Conservation (phyloP, 352 stramenopile species). For the Phytophthora pistaciae region DNA sequence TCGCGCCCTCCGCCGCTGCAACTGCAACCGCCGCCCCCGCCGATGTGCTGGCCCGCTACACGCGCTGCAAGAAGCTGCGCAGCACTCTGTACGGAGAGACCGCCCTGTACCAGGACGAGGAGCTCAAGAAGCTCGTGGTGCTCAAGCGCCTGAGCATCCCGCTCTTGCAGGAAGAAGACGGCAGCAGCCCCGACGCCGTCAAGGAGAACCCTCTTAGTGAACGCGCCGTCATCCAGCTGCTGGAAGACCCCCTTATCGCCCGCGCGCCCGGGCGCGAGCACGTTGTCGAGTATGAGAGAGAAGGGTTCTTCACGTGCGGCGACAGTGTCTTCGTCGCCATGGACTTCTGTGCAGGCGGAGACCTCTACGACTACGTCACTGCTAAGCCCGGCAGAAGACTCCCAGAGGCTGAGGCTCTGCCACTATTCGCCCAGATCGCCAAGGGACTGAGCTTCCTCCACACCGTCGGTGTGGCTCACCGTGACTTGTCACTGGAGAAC, state of each 20-base stretch:
- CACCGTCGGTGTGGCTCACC: slow-evolving; percentile 54
- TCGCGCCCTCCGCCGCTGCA: slow-evolving; percentile 10
- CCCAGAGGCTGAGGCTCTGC: slow-evolving; percentile 48
- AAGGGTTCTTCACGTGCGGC: slow-evolving; percentile 51
- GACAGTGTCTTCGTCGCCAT: slow-evolving; percentile 68
- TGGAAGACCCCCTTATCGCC: slow-evolving; percentile 37
- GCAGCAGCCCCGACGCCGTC: slow-evolving; percentile 15
- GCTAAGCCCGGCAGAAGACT: slow-evolving; percentile 38
- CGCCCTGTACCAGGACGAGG: slow-evolving; percentile 54
- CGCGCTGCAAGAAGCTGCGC: slow-evolving; percentile 50
- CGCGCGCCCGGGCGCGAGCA: slow-evolving; percentile 43
- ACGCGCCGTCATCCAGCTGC: slow-evolving; percentile 58
- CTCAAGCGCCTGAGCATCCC: slow-evolving; percentile 63
- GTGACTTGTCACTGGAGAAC: slow-evolving; percentile 72
- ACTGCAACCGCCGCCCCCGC: not conserved
- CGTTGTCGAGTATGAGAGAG: slow-evolving; percentile 52
- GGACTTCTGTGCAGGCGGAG: slow-evolving; percentile 72
- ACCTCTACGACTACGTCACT: slow-evolving; percentile 68
- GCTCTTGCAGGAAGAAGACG: slow-evolving; percentile 46
- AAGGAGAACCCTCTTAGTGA: slow-evolving; percentile 64
- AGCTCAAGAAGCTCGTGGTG: slow-evolving; percentile 54
- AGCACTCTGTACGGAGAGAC: slow-evolving; percentile 69
- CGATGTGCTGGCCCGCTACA: slow-evolving; percentile 46
- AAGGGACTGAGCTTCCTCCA: slow-evolving; percentile 61
- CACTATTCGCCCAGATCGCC: slow-evolving; percentile 51